Evolutionary conservation across 345 rosid genomes (phyloP), one percentile per base, ranked within the genome.

Genomic region (Hirschfeldia incana): DNA sequence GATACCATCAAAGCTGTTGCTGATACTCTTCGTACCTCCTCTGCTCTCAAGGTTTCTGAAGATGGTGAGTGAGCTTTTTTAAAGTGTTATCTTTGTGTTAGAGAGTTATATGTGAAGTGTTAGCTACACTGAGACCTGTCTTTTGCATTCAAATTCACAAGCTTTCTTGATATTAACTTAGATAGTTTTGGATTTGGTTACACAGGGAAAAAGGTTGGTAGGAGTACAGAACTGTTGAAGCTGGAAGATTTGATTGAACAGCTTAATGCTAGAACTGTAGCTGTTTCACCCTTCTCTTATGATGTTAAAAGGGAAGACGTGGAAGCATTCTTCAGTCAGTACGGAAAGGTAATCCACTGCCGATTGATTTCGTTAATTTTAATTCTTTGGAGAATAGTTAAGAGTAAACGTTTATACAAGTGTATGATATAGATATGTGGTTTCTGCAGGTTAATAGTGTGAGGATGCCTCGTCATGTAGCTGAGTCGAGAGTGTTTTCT

Each of bases 401-500:
- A 49, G 55, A 49, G 7, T 28, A n/a, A n/a, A n/a, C n/a, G 26
- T 42, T 28, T 61, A 5, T 79, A 8, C 77, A 17, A 65, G 27
- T 58, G 30, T 49, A 8, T 78, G 49, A 21, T 21, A 21, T 21
- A 68, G 55, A 69, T 55, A 10, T 59, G 57, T 60, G 2, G 27
- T 42, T 16, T 53, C 26, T 10, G 30, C 88, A 93, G 99, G 93
- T 95, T 27, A 87, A 86, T 70, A 93, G 98, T 74, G 92, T 95
- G 84, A 93, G 98, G 84, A 73, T 95, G 87, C 98, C 99, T 76
- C 91, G 89, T 49, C 98, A 88, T 86, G 87, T 88, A 27, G 92
- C 85, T 44, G 93, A 93, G 81, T 81, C 85, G 37, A 89, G 86
- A 79, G 72, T 86, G 8, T 89, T 93, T 77, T 85, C 83, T 84